Evolutionary conservation across 2,329 filamentous ascomycete genomes (phyloP).

Genomic region (Raffaelea albimanens): DNA sequence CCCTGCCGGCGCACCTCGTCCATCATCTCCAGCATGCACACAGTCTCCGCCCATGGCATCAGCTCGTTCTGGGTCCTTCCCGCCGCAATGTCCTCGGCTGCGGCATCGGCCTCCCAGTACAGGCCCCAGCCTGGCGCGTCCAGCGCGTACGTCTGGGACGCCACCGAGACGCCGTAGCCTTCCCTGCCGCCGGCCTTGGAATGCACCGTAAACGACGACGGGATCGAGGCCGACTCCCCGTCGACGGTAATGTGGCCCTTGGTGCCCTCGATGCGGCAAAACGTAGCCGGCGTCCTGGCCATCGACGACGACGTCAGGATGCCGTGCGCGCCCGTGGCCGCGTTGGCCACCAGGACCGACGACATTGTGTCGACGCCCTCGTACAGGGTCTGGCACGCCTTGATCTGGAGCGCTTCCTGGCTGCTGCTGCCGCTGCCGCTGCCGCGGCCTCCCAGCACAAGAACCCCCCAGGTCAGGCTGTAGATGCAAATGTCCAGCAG

Average conservation of each 20-base stretch:
- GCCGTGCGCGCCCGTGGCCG: slow-evolving; percentile 25
- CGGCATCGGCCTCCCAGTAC: slow-evolving; percentile 35
- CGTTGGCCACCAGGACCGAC: slow-evolving; percentile 29
- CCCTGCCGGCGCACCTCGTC: slow-evolving; percentile 32
- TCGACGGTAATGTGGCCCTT: slow-evolving; percentile 27
- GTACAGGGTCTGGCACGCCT: slow-evolving; percentile 24
- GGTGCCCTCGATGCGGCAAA: slow-evolving; percentile 31
- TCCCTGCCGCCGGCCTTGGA: slow-evolving; percentile 14
- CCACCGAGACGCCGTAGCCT: slow-evolving; percentile 1
- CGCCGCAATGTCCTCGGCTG: slow-evolving; percentile 28
- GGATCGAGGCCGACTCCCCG: slow-evolving; percentile 22
- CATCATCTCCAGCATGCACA: slow-evolving; percentile 35
- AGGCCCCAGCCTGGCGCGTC: slow-evolving; percentile 27
- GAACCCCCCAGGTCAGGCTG: slow-evolving; percentile 28
- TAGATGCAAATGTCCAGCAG: slow-evolving; percentile 35
- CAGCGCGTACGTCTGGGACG: slow-evolving; percentile 25
- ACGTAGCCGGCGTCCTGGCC: slow-evolving; percentile 15
- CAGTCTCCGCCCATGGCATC: slow-evolving; percentile 36
- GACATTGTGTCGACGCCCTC: slow-evolving; percentile 25
- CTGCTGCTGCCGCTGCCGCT: no score
- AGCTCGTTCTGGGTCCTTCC: slow-evolving; percentile 26
- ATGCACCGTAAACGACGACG: slow-evolving; percentile 25
- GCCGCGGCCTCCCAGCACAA: no score
- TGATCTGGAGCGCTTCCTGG: slow-evolving; percentile 20
- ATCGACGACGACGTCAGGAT: slow-evolving; percentile 29